Percentiles rank a stretch among this genome's conserved stretches.
Conservation (phyloP, 75 land plant species). For the Cunninghamia lanceolata region DNA sequence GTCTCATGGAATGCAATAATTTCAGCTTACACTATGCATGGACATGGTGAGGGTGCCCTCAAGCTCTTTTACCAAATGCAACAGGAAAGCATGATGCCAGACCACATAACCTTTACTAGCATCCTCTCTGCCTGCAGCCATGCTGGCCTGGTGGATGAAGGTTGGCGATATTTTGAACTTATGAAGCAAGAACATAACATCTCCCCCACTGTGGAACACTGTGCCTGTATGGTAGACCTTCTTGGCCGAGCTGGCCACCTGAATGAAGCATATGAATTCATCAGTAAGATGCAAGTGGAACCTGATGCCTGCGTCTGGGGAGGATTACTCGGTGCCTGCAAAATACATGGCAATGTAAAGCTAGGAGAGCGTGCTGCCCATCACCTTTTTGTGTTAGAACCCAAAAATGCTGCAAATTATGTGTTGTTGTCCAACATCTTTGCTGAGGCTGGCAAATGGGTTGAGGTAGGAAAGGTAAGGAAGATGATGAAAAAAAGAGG, state of each 20-base stretch:
- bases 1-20: slow-evolving; percentile 74
- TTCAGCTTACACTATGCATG: slow-evolving; percentile 76
- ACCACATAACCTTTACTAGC: slow-evolving; percentile 59
- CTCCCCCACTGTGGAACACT: slow-evolving; percentile 53
- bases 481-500: slow-evolving; percentile 54
- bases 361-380: slow-evolving; percentile 50
- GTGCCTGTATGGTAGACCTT: slow-evolving; percentile 71
- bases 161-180: slow-evolving; percentile 30
- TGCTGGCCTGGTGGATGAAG: slow-evolving; percentile 53
- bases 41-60: slow-evolving; percentile 45
- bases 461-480: slow-evolving; percentile 42
- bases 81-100: slow-evolving; percentile 41
- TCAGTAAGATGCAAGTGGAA: slow-evolving; percentile 31
- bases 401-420: slow-evolving; percentile 60
- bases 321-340: slow-evolving; percentile 61
- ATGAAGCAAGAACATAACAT: slow-evolving; percentile 37
- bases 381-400: slow-evolving; percentile 43
- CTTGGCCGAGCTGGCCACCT: slow-evolving; percentile 58
- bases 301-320: slow-evolving; percentile 51
- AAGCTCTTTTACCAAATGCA: slow-evolving; percentile 42
- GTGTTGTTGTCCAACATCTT: slow-evolving; percentile 68
- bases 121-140: slow-evolving; percentile 76
- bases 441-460: slow-evolving; percentile 62
- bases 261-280: slow-evolving; percentile 50
- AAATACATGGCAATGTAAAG: slow-evolving; percentile 40